Conservation (phyloP, 2,329 filamentous ascomycete species). For the Thielaviopsis euricoi region DNA sequence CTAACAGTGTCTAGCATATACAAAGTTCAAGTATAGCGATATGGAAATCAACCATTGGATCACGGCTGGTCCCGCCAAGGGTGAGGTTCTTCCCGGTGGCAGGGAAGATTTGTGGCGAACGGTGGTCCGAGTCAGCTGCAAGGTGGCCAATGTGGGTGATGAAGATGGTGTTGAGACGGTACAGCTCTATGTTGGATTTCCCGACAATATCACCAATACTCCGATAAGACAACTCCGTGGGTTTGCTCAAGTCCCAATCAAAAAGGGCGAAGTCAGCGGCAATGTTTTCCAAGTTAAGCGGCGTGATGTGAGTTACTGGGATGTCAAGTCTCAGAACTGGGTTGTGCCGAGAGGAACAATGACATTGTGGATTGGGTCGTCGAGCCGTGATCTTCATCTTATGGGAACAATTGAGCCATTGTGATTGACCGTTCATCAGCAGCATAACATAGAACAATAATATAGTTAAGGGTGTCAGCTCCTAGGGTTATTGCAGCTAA, state of each 20-base stretch:
- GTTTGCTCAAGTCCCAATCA: conserved; percentile 46
- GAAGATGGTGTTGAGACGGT: conserved; percentile 36
- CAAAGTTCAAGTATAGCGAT: conserved; percentile 45
- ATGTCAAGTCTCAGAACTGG: conserved; percentile 52
- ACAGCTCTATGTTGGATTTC: conserved; percentile 31
- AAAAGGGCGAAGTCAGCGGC: conserved; percentile 38
- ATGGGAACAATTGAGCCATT: conserved; percentile 14
- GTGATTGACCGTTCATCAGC: too few species aligned
- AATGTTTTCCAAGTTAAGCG: conserved; percentile 39
- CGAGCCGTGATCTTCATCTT: conserved; percentile 28
- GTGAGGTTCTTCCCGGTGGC: conserved; percentile 43
- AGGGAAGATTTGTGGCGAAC: conserved; percentile 47
- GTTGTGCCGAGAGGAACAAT: conserved; percentile 29
- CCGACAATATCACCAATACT: conserved; percentile 41
- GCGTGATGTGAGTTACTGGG: conserved; percentile 54
- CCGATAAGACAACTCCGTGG: conserved; percentile 47
- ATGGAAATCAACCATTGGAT: conserved; percentile 28
- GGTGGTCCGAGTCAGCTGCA: conserved; percentile 34
- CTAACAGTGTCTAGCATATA: conserved; percentile 35
- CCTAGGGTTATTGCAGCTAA: too few species aligned
- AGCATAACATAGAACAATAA: too few species aligned
- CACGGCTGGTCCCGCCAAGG: conserved; percentile 39
- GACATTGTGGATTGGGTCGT: conserved; percentile 26
- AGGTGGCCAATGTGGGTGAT: conserved; percentile 43
- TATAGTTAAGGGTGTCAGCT: too few species aligned